Percentiles rank a stretch among this genome's conserved stretches.
phyloP scores from a whole-genome alignment of 2,329 filamentous ascomycete species.

The Penicillium sumatraense region DNA sequence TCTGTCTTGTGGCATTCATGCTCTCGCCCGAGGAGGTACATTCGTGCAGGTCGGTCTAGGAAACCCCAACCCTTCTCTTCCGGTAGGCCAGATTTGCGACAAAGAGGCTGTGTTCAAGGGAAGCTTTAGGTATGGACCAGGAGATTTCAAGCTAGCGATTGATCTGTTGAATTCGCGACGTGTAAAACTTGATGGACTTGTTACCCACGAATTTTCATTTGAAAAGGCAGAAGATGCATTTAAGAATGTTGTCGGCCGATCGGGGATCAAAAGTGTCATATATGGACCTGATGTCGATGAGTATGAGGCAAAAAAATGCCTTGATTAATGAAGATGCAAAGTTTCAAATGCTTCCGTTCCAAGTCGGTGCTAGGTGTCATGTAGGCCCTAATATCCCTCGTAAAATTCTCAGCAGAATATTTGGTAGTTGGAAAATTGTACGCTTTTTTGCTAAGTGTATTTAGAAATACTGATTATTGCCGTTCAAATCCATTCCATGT shows the following conservation, averaged over 20 bases:
- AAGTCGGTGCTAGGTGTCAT: no score
- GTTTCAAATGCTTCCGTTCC: neutral
- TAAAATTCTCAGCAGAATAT: no score
- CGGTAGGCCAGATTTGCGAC: constrained; percentile 76
- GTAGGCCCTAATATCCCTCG: no score
- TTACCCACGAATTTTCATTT: constrained; percentile 76
- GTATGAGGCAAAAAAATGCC: constrained; percentile 11
- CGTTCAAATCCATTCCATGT: constrained; percentile 24
- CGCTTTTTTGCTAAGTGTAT: neutral
- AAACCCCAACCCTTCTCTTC: constrained; percentile 68
- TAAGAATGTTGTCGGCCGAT: constrained; percentile 76
- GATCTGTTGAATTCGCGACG: constrained; percentile 65
- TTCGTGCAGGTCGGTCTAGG: constrained; percentile 89
- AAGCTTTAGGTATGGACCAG: constrained; percentile 82
- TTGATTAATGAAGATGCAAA: neutral
- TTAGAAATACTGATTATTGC: neutral
- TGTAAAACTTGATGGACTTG: constrained; percentile 76
- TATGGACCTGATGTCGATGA: constrained; percentile 33
- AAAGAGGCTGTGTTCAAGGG: constrained; percentile 86
- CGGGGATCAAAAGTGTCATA: constrained; percentile 54
- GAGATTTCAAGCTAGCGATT: constrained; percentile 81
- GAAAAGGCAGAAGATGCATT: constrained; percentile 81
- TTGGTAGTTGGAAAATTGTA: no score
- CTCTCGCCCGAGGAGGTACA: constrained; percentile 68
- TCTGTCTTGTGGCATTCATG: constrained; percentile 72